phyloP scores from a whole-genome alignment of 1,284 basidiomycete genomes.

The Cutaneotrichosporon cyanovorans region DNA sequence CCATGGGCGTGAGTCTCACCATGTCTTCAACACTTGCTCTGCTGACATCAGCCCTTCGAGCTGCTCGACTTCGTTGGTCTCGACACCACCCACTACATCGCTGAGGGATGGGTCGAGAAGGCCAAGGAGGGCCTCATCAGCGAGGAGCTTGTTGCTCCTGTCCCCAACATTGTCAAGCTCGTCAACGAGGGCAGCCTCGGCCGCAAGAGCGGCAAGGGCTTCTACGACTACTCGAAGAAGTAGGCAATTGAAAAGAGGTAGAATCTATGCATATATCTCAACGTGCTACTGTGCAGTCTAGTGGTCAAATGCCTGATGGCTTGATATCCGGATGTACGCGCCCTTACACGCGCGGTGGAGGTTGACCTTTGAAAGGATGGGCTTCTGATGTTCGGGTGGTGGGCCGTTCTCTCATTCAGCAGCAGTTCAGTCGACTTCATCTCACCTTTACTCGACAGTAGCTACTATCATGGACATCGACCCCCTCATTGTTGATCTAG shows the following conservation, averaged over 20 bases:
- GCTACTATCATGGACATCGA: slow-evolving; percentile 5
- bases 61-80: slow-evolving; percentile 53
- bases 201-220: slow-evolving; percentile 50
- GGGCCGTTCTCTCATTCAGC: too few relatives aligned
- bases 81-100: slow-evolving; percentile 49
- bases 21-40: too few relatives aligned
- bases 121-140: slow-evolving; percentile 46
- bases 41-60: slow-evolving; percentile 49
- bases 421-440: too few relatives aligned
- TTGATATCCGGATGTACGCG: too few relatives aligned
- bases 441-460: not conserved
- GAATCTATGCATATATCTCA: too few relatives aligned
- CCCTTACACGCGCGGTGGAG: too few relatives aligned
- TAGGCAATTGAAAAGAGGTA: too few relatives aligned
- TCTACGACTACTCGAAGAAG: slow-evolving; percentile 30
- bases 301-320: too few relatives aligned
- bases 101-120: slow-evolving; percentile 51
- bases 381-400: too few relatives aligned
- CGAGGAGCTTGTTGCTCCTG: slow-evolving; percentile 48
- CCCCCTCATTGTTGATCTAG: slow-evolving; percentile 55
- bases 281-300: too few relatives aligned
- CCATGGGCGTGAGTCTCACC: slow-evolving; percentile 42
- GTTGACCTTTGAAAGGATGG: too few relatives aligned
- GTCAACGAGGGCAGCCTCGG: slow-evolving; percentile 52
- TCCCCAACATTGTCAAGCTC: slow-evolving; percentile 48